Evolutionary conservation across 148 eudicot species (phyloP).

Genomic region (Rhododendron kiyosumense): DNA sequence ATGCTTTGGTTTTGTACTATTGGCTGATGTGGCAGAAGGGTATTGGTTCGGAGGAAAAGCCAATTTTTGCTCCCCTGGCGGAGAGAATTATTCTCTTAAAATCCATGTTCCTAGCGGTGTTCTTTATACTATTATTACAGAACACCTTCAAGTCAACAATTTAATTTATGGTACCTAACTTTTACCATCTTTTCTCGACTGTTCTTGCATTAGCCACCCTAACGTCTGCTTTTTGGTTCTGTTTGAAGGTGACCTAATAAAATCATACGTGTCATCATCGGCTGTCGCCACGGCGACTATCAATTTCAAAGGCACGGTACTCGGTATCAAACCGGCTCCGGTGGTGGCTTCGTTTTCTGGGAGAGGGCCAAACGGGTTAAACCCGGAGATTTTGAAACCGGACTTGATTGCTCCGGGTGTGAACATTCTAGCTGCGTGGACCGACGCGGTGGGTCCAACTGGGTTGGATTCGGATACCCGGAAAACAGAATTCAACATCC

Average conservation of each 20-base stretch:
- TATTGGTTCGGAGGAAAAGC: too few relatives aligned
- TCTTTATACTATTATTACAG: too few relatives aligned
- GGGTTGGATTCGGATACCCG: conserved; percentile 66
- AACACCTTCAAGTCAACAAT: too few relatives aligned
- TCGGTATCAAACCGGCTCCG: conserved; percentile 87
- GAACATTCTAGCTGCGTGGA: conserved; percentile 87
- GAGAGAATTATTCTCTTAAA: too few relatives aligned
- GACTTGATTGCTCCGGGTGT: conserved; percentile 95
- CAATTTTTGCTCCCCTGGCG: too few relatives aligned
- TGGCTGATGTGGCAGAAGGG: too few relatives aligned
- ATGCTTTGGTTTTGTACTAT: too few relatives aligned
- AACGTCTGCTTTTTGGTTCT: not conserved
- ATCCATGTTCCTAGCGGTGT: too few relatives aligned
- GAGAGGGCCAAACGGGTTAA: conserved; percentile 81
- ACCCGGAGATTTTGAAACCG: conserved; percentile 90
- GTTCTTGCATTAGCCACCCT: not conserved
- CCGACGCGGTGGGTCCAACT: conserved; percentile 78
- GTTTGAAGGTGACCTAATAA: conserved; percentile 32
- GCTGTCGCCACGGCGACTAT: conserved; percentile 46
- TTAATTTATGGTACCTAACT: too few relatives aligned
- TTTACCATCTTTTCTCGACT: not conserved
- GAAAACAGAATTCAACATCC: conserved; percentile 71
- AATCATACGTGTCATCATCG: conserved; percentile 39
- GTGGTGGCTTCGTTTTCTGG: conserved; percentile 87
- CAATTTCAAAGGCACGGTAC: conserved; percentile 55